These are phyloP conservation scores for Amylostereum areolatum DNA, from an alignment of 1,284 basidiomycete species.

Conservation along the genomic window DNA sequence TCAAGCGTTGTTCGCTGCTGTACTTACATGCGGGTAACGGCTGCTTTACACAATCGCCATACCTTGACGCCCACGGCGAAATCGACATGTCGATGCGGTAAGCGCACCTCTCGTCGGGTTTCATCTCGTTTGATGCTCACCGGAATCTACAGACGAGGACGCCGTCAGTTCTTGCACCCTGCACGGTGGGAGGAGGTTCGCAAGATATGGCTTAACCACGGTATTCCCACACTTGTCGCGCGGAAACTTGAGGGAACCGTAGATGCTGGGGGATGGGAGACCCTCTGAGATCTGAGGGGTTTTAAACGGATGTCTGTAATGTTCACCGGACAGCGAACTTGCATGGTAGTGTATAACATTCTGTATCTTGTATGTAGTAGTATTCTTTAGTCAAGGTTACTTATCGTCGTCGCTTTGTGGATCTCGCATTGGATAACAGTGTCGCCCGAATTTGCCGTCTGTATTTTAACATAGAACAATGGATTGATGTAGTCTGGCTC, in stretches of 20 bases:
- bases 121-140: conserved; percentile 3
- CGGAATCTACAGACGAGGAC: conserved; percentile 56
- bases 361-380: background rate
- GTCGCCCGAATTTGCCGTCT: too few relatives aligned
- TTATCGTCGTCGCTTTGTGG: background rate
- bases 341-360: background rate
- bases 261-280: conserved; percentile 93
- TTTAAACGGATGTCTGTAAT: too few relatives aligned
- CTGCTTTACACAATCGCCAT: conserved; percentile 85
- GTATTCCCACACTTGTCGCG: conserved; percentile 87
- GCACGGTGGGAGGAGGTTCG: conserved; percentile 91
- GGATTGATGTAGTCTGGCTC: too few relatives aligned
- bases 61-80: conserved; percentile 94
- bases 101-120: conserved; percentile 17
- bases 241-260: conserved; percentile 83
- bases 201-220: conserved; percentile 85
- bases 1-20: conserved; percentile 90
- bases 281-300: conserved; percentile 20
- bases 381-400: background rate
- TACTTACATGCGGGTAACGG: conserved; percentile 90
- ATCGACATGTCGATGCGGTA: conserved; percentile 90
- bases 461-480: too few relatives aligned
- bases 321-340: too few relatives aligned
- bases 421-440: too few relatives aligned
- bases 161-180: conserved; percentile 83